Conservation (phyloP, 1,284 basidiomycete species). For the Vanrija sp. region DNA sequence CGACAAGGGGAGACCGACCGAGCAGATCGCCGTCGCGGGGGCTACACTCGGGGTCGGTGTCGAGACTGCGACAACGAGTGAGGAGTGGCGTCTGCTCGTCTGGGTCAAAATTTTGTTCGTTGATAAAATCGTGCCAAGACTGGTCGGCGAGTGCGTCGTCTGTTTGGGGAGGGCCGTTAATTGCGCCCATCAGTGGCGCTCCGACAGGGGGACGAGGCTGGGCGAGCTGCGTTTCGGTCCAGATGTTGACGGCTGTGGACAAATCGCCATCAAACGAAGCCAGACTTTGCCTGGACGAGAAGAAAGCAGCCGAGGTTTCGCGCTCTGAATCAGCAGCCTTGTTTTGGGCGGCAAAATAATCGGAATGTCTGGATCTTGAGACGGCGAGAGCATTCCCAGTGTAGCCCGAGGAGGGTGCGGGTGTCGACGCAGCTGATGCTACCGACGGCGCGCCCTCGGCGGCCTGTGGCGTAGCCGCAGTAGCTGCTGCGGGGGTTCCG, state of each 20-base stretch:
- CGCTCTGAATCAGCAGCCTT: conserved; percentile 12
- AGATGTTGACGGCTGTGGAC: conserved; percentile 10
- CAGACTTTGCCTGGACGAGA: conserved; percentile 4
- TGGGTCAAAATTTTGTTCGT: conserved; percentile 22
- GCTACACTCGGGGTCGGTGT: conserved; percentile 21
- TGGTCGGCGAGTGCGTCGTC: conserved; percentile 21
- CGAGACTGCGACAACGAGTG: conserved; percentile 17
- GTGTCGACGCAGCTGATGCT: background rate
- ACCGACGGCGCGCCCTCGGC: background rate
- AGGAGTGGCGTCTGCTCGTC: conserved; percentile 21
- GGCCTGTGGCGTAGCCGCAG: background rate
- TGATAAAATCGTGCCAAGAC: conserved; percentile 24
- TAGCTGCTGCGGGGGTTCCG: background rate
- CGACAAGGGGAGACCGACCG: conserved; percentile 14
- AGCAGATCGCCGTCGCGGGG: conserved; percentile 16
- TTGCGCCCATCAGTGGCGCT: background rate
- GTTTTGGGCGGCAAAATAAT: conserved; percentile 20
- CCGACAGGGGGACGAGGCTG: background rate
- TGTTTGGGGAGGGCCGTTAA: background rate
- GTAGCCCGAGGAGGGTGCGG: background rate
- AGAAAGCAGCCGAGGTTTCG: conserved; percentile 9
- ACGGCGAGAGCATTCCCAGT: conserved; percentile 12
- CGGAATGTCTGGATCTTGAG: conserved; percentile 11
- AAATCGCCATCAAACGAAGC: conserved; percentile 13
- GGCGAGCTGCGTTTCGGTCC: conserved; percentile 5